Evolutionary conservation across 768 basidiomycete species (phyloP).

Genomic region (Podaxis rugospora): DNA sequence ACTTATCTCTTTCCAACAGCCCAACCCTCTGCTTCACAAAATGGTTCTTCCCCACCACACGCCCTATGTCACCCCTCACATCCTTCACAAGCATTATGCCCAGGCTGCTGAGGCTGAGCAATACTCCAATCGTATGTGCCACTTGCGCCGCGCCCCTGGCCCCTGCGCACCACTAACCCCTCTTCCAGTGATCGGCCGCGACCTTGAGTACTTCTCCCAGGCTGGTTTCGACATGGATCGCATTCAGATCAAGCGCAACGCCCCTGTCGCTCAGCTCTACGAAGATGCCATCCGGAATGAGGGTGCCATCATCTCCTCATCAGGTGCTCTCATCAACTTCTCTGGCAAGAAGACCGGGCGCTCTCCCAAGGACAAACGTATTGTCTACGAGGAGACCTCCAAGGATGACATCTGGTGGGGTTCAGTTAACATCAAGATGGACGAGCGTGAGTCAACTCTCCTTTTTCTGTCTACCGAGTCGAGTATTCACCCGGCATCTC

Average conservation of each 20-base stretch:
- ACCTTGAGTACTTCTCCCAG: conserved; percentile 96
- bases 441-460: conserved; percentile 63
- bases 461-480: background rate
- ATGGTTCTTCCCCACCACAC: conserved; percentile 73
- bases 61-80: conserved; percentile 85
- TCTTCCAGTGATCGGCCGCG: conserved; percentile 77
- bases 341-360: conserved; percentile 99
- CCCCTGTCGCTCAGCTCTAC: conserved; percentile 84
- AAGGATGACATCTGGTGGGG: conserved; percentile 99
- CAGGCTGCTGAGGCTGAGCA: conserved; percentile 66
- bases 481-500: conserved; percentile 3
- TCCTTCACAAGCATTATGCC: conserved; percentile 84
- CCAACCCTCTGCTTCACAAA: conserved; percentile 21
- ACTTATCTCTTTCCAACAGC: conserved; percentile 10
- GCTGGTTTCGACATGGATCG: conserved; percentile 99
- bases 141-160: conserved; percentile 4
- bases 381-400: conserved; percentile 94
- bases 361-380: conserved; percentile 98
- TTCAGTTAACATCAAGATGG: conserved; percentile 98
- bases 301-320: conserved; percentile 95
- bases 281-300: conserved; percentile 99
- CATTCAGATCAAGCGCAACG: conserved; percentile 94
- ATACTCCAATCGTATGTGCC: conserved; percentile 49
- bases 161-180: conserved; percentile 2
- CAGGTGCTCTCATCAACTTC: conserved; percentile 98